Evolutionary conservation across 495 filamentous ascomycete species (phyloP).

Genomic region (Penicillium verhagenii): DNA sequence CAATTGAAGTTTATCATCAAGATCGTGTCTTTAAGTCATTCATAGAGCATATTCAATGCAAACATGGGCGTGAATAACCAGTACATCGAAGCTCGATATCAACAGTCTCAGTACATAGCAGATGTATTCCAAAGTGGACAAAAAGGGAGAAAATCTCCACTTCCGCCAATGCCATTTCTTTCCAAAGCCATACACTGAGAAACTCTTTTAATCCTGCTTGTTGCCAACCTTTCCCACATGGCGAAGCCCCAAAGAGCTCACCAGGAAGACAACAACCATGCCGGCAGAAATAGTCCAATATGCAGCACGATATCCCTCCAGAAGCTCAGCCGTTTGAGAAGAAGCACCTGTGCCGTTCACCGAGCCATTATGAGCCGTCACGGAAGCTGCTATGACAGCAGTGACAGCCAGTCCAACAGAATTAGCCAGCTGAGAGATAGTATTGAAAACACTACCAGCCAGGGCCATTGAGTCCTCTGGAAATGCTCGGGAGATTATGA

Average conservation of each 20-base stretch:
- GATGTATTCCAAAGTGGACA: too few species aligned
- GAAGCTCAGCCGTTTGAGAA: background rate
- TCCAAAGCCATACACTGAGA: too few species aligned
- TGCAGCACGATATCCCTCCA: slow-evolving; percentile 6
- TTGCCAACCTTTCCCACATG: background rate
- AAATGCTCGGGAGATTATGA: slow-evolving; percentile 49
- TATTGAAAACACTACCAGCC: slow-evolving; percentile 62
- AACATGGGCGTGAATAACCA: too few species aligned
- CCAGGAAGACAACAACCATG: slow-evolving; percentile 1
- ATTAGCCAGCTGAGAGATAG: slow-evolving; percentile 54
- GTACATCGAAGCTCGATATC: too few species aligned
- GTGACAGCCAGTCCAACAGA: slow-evolving; percentile 38
- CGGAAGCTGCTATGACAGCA: slow-evolving; percentile 5
- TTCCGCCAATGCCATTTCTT: too few species aligned
- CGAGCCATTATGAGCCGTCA: background rate
- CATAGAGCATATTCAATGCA: too few species aligned
- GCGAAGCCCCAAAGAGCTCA: background rate
- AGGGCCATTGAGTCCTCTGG: slow-evolving; percentile 31
- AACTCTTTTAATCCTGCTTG: background rate
- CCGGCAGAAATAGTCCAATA: slow-evolving; percentile 12
- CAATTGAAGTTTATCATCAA: too few species aligned
- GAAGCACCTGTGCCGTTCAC: background rate
- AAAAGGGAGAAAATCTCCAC: too few species aligned
- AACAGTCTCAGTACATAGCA: too few species aligned
- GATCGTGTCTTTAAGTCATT: too few species aligned